A percentile compares a stretch with the other conserved stretches of the same genome.
These are phyloP conservation scores for Tulasnella sp. DNA, from an alignment of 768 basidiomycete species.

Conservation along the genomic window DNA sequence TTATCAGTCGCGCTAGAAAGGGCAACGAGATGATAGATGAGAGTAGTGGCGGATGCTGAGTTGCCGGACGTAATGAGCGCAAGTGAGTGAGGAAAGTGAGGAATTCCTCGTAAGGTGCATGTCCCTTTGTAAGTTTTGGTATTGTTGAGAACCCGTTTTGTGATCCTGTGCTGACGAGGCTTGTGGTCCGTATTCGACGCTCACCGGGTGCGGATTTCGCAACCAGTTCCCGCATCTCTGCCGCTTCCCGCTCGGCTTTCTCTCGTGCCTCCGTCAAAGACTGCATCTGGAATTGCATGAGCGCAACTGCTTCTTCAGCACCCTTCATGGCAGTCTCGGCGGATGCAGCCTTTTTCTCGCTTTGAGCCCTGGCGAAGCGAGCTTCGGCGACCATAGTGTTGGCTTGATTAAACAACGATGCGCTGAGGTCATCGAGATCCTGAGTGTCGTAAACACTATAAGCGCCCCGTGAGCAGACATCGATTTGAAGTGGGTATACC, in stretches of 20 bases:
- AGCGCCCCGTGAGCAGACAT: not conserved
- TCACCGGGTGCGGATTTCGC: constrained; percentile 63
- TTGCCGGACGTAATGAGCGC: constrained; percentile 52
- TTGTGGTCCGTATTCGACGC: constrained; percentile 22
- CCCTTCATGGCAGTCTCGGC: constrained; percentile 66
- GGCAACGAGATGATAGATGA: constrained; percentile 65
- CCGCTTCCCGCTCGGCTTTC: constrained; percentile 39
- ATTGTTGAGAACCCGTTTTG: not conserved
- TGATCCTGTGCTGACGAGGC: not conserved
- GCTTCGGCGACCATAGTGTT: constrained; percentile 98
- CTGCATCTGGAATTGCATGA: constrained; percentile 83
- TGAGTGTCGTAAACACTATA: not conserved
- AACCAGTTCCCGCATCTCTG: constrained; percentile 40
- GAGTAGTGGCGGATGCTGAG: constrained; percentile 52
- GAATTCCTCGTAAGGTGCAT: constrained; percentile 73
- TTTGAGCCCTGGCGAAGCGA: constrained; percentile 48
- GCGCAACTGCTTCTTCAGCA: constrained; percentile 76
- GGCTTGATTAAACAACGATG: constrained; percentile 79
- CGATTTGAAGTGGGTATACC: not conserved
- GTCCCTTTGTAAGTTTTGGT: constrained; percentile 45
- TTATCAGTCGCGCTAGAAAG: constrained; percentile 59
- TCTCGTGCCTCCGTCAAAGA: constrained; percentile 56
- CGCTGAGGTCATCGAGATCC: constrained; percentile 90
- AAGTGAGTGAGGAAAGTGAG: constrained; percentile 65
- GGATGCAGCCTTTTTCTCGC: constrained; percentile 63